These are phyloP conservation scores for Penicillium soppii DNA, from an alignment of 495 filamentous ascomycete species.

Conservation along the genomic window DNA sequence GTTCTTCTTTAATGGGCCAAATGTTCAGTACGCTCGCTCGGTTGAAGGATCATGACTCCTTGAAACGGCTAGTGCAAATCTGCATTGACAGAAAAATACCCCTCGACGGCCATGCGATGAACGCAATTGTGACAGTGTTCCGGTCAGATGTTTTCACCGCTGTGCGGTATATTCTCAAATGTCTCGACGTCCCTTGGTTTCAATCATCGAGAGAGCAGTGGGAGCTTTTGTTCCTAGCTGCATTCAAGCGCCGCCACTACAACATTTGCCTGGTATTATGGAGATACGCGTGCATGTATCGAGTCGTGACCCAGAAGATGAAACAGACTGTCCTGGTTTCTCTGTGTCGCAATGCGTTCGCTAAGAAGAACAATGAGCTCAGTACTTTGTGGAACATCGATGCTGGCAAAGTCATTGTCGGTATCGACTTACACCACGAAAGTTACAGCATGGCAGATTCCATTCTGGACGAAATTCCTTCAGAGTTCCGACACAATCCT, in stretches of 20 bases:
- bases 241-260: conserved; percentile 34
- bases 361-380: conserved; percentile 6
- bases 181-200: conserved; percentile 12
- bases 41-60: conserved; percentile 21
- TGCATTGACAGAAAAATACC: conserved; percentile 23
- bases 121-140: conserved; percentile 21
- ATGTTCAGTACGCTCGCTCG: conserved; percentile 33
- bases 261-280: conserved; percentile 50
- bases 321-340: conserved; percentile 26
- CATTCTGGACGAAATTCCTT: conserved; percentile 21
- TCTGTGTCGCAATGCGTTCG: conserved; percentile 23
- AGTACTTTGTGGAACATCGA: conserved; percentile 20
- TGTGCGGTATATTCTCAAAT: conserved; percentile 20
- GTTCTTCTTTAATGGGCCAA: conserved; percentile 30
- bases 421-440: conserved; percentile 25
- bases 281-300: conserved; percentile 47
- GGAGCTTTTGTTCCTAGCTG: conserved; percentile 40
- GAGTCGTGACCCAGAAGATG: conserved; percentile 34
- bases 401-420: conserved; percentile 42
- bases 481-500: conserved; percentile 31
- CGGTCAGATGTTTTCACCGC: conserved; percentile 21
- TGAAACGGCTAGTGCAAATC: conserved; percentile 28
- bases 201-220: conserved; percentile 12
- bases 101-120: conserved; percentile 19
- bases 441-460: conserved; percentile 6